Percentiles rank a stretch among this genome's conserved stretches.
Evolutionary conservation across 352 stramenopile species (phyloP).

Genomic region (Globisporangium viniferum): DNA sequence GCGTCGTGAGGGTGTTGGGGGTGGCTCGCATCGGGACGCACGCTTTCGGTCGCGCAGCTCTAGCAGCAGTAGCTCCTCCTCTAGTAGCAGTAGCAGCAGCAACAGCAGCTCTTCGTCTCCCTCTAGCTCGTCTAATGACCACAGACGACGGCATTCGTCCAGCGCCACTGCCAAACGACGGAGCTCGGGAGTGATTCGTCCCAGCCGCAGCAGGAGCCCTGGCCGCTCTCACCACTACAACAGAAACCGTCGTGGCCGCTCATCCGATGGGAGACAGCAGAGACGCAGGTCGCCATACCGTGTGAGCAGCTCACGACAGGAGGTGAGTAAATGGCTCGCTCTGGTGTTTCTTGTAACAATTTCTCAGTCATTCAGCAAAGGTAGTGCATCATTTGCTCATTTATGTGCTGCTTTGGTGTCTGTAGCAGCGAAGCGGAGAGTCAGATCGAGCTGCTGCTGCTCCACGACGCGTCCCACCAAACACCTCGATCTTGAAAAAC

Average conservation of each 20-base stretch:
- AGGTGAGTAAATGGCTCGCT: neutral
- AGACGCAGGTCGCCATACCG: neutral
- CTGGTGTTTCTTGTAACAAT: neutral
- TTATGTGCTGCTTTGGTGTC: neutral
- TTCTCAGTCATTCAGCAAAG: neutral
- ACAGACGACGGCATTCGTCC: neutral
- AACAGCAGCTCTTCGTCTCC: neutral
- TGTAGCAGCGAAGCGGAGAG: neutral
- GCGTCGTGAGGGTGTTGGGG: neutral
- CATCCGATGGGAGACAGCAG: neutral
- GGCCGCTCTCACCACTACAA: neutral
- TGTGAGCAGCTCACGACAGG: neutral
- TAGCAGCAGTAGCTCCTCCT: neutral
- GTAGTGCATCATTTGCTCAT: neutral
- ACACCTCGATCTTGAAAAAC: constrained; percentile 1
- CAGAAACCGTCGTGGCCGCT: neutral
- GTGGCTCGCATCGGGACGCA: neutral
- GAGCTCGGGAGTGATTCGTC: neutral
- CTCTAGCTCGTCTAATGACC: neutral
- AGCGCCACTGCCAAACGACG: neutral
- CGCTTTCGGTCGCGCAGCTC: neutral
- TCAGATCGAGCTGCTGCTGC: neutral
- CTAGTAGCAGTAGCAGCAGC: neutral
- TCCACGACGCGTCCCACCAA: neutral
- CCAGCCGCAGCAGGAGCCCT: neutral